Percentiles rank a stretch among this genome's conserved stretches.
phyloP scores from a whole-genome alignment of 129 eudicot species.

The Flaveria sonorensis region DNA sequence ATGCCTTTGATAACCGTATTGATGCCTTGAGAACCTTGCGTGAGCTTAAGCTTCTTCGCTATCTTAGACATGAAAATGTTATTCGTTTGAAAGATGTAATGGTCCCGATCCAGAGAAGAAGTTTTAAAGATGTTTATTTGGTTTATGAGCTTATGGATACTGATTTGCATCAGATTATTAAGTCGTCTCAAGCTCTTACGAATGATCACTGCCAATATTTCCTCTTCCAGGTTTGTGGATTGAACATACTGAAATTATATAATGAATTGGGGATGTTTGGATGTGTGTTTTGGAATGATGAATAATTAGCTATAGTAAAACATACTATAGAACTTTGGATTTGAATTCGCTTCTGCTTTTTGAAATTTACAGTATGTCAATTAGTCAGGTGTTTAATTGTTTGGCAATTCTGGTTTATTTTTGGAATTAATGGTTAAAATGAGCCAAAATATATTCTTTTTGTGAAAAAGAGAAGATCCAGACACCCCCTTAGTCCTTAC shows the following conservation, averaged over 20 bases:
- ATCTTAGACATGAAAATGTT: constrained; percentile 73
- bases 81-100: constrained; percentile 70
- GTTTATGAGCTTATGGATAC: constrained; percentile 86
- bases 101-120: constrained; percentile 64
- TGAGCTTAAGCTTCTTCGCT: constrained; percentile 69
- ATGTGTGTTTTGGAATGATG: neutral
- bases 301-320: neutral
- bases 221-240: constrained; percentile 63
- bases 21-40: constrained; percentile 80
- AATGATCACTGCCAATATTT: constrained; percentile 80
- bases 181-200: constrained; percentile 70
- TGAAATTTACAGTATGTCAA: neutral
- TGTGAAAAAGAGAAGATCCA: neutral
- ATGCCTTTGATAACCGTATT: constrained; percentile 68
- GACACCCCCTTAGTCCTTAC: neutral
- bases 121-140: constrained; percentile 78
- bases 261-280: neutral
- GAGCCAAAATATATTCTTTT: neutral
- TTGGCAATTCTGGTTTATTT: neutral
- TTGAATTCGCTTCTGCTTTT: neutral
- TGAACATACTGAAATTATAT: constrained; percentile 1
- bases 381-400: too few species aligned
- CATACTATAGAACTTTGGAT: neutral
- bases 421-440: neutral
- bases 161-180: constrained; percentile 72